Percentiles rank a stretch among this genome's conserved stretches.
Conservation (phyloP, 2,329 filamentous ascomycete genomes). For the Cytospora leucostoma region DNA sequence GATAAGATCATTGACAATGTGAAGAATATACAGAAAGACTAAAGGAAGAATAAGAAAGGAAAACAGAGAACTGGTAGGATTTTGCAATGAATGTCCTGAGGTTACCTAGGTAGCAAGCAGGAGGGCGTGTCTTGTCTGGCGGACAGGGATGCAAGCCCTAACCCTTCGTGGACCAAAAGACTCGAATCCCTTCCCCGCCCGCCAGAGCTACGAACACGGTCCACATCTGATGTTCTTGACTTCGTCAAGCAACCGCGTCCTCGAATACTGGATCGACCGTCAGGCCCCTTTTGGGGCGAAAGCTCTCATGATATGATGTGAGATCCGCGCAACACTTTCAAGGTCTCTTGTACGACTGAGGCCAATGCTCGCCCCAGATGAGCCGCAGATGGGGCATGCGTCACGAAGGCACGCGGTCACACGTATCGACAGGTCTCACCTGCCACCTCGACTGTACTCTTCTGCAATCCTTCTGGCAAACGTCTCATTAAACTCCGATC, state of each 20-base stretch:
- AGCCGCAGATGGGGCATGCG: neutral
- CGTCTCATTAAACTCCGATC: neutral
- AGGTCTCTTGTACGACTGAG: neutral
- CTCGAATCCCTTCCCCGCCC: neutral
- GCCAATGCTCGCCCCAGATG: neutral
- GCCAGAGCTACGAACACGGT: neutral
- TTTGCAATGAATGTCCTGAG: too few relatives aligned
- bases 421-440: neutral
- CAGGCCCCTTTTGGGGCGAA: neutral
- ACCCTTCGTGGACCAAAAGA: too few relatives aligned
- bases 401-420: neutral
- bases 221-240: neutral
- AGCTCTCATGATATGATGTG: neutral
- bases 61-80: too few relatives aligned
- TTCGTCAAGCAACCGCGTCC: neutral
- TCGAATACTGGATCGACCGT: neutral
- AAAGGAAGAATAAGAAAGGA: too few relatives aligned
- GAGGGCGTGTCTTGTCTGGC: too few relatives aligned
- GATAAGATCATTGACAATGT: too few relatives aligned
- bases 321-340: too few relatives aligned
- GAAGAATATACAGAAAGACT: too few relatives aligned
- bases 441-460: neutral
- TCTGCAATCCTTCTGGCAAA: neutral
- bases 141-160: too few relatives aligned
- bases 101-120: too few relatives aligned